phyloP scores from a whole-genome alignment of 2,329 filamentous ascomycete species.

The Ophiocordyceps camponoti-floridani region DNA sequence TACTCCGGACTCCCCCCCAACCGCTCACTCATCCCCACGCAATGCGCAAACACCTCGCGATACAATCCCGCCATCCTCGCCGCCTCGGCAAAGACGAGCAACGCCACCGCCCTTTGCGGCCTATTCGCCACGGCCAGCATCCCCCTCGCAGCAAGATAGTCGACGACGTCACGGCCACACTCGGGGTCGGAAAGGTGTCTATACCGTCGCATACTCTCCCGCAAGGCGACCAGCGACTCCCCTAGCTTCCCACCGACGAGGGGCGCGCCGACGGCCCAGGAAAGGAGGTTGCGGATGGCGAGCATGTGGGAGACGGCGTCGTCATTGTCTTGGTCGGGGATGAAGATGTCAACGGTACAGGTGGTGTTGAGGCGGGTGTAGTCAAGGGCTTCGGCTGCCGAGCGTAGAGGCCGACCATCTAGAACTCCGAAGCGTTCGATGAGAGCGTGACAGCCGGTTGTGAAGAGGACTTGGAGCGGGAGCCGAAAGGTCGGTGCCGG shows the following conservation, averaged over 20 bases:
- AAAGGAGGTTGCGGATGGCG: constrained; percentile 58
- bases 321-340: constrained; percentile 37
- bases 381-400: constrained; percentile 11
- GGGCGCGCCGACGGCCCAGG: constrained; percentile 46
- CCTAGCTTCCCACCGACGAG: constrained; percentile 53
- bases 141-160: constrained; percentile 50
- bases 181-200: constrained; percentile 36
- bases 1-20: constrained; percentile 41
- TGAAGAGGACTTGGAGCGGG: constrained; percentile 37
- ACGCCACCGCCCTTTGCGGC: constrained; percentile 49
- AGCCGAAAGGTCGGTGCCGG: constrained; percentile 52
- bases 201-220: constrained; percentile 46
- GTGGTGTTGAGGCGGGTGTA: constrained; percentile 13
- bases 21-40: constrained; percentile 56
- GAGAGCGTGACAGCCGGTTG: constrained; percentile 40
- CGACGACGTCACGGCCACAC: constrained; percentile 35
- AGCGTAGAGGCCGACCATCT: constrained; percentile 9
- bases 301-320: constrained; percentile 43
- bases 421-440: constrained; percentile 31
- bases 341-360: constrained; percentile 40
- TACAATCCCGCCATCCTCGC: constrained; percentile 48
- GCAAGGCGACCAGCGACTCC: constrained; percentile 41
- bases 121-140: constrained; percentile 50
- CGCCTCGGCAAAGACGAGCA: constrained; percentile 49
- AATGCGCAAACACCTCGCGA: constrained; percentile 58